Evolutionary conservation across 2,329 filamentous ascomycete genomes (phyloP).

Genomic region (Venturia pyrina): DNA sequence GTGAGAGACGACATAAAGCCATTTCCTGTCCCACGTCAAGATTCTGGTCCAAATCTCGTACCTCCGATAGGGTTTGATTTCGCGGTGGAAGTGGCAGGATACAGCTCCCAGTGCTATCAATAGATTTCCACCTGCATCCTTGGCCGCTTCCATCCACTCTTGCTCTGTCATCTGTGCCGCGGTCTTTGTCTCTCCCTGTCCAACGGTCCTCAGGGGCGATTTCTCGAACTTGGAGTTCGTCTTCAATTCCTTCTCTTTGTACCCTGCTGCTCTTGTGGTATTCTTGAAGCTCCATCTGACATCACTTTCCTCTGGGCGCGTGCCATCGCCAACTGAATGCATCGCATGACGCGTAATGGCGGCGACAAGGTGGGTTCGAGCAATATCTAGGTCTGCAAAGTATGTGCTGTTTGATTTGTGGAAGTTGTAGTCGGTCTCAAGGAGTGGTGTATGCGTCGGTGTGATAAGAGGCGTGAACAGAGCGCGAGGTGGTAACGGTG

Average conservation of each 20-base stretch:
- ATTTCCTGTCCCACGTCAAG: conserved; percentile 40
- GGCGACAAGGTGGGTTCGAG: conserved; percentile 69
- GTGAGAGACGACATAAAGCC: conserved; percentile 40
- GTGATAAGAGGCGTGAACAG: conserved; percentile 66
- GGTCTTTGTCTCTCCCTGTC: background rate
- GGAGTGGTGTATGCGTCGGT: conserved; percentile 53
- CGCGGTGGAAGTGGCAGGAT: conserved; percentile 36
- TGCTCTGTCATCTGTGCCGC: conserved; percentile 12
- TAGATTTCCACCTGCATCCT: conserved; percentile 16
- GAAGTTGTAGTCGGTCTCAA: conserved; percentile 79
- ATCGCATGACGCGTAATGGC: conserved; percentile 37
- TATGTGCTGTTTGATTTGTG: conserved; percentile 81
- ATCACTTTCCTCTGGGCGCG: conserved; percentile 10
- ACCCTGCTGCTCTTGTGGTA: conserved; percentile 16
- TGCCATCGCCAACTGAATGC: conserved; percentile 18
- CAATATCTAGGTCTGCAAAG: conserved; percentile 76
- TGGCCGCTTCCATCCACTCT: conserved; percentile 4
- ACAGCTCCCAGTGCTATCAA: conserved; percentile 38
- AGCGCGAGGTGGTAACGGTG: conserved; percentile 42
- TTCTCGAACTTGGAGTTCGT: background rate
- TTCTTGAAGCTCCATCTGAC: conserved; percentile 19
- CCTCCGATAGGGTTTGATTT: conserved; percentile 34
- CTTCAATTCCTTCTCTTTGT: conserved; percentile 3
- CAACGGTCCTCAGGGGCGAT: background rate
- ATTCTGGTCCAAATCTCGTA: conserved; percentile 40